Evolutionary conservation across 139 green algal species (phyloP), one percentile per base, ranked within the genome.

Genomic region (Coelastrella sp.): DNA sequence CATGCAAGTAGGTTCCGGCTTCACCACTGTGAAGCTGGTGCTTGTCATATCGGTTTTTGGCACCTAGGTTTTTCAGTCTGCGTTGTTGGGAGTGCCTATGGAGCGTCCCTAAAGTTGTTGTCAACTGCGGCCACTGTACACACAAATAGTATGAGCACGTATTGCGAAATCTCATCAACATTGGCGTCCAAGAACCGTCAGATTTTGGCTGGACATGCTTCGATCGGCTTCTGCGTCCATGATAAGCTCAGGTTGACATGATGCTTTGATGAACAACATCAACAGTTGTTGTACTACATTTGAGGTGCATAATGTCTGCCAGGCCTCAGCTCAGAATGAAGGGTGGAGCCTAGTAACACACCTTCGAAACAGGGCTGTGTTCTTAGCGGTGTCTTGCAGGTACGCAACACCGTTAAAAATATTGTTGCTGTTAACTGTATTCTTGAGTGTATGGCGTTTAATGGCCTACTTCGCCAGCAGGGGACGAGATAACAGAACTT

Each of bases 1-100:
- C n/a, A n/a, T n/a, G n/a, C n/a, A n/a, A n/a, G n/a, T n/a, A n/a
- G n/a, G n/a, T n/a, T n/a, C n/a, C n/a, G n/a, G n/a, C n/a, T n/a
- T n/a, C n/a, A n/a, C n/a, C n/a, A n/a, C 45, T 57, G 0, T 23
- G 15, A 23, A 57, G 11, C 45, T 64, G 53, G 5, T n/a, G 2
- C 53, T 64, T 64, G 53, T 64, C 21, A 64, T 64, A 32, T 7
- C 15, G 53, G 53, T 64, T 64, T 64, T 32, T 19, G 6, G 21
- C 30, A 21, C 53, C 53, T 64, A 64, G 53, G 53, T 64, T 64
- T n/a, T 64, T 64, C 53, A 64, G 53, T 64, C 53, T 64, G 53
- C 21, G 6, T 32, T 57, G 6, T 64, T n/a, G n/a, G 17, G 53
- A 9, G 21, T 64, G 7, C 11, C 17, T 64, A 21, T 21, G 30